These are phyloP conservation scores for Cladorrhinum samala DNA, from an alignment of 495 filamentous ascomycete species.

Conservation along the genomic window DNA sequence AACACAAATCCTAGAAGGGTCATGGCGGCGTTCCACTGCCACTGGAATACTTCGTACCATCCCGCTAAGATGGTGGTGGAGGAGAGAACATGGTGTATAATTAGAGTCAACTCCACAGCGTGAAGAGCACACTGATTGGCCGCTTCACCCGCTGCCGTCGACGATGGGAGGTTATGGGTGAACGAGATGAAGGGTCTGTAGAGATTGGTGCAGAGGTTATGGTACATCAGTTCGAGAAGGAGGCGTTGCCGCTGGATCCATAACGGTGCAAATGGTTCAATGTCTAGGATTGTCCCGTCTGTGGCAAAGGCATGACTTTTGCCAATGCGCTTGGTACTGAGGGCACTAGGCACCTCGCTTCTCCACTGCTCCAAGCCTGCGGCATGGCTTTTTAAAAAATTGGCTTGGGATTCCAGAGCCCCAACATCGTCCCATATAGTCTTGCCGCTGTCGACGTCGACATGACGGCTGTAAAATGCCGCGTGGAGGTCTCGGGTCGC, in stretches of 20 bases:
- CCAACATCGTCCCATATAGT: slow-evolving; percentile 20
- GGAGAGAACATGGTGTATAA: slow-evolving; percentile 44
- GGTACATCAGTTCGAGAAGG: slow-evolving; percentile 46
- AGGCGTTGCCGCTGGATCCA: slow-evolving; percentile 49
- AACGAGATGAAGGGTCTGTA: slow-evolving; percentile 46
- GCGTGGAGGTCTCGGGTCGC: slow-evolving; percentile 33
- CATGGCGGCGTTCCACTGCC: slow-evolving; percentile 48
- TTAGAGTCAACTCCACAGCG: slow-evolving; percentile 44
- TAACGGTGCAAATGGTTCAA: slow-evolving; percentile 33
- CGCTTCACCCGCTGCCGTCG: slow-evolving; percentile 28
- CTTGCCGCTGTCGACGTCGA: slow-evolving; percentile 7
- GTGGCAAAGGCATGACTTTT: slow-evolving; percentile 38
- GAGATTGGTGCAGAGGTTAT: slow-evolving; percentile 38
- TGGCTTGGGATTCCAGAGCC: slow-evolving; percentile 21
- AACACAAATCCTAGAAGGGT: slow-evolving; percentile 45
- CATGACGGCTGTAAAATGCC: slow-evolving; percentile 29
- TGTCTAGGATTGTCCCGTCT: slow-evolving; percentile 27
- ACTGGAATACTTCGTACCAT: slow-evolving; percentile 47
- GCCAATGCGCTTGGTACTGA: slow-evolving; percentile 33
- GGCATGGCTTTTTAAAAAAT: slow-evolving; percentile 24
- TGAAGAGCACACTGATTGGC: slow-evolving; percentile 38
- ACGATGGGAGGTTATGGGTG: not conserved
- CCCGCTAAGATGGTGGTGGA: slow-evolving; percentile 40
- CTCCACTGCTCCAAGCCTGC: slow-evolving; percentile 32
- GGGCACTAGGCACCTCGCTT: slow-evolving; percentile 31